Evolutionary conservation across 768 basidiomycete genomes (phyloP), one percentile per base, ranked within the genome.

Genomic region (Psilocybe azurescens): DNA sequence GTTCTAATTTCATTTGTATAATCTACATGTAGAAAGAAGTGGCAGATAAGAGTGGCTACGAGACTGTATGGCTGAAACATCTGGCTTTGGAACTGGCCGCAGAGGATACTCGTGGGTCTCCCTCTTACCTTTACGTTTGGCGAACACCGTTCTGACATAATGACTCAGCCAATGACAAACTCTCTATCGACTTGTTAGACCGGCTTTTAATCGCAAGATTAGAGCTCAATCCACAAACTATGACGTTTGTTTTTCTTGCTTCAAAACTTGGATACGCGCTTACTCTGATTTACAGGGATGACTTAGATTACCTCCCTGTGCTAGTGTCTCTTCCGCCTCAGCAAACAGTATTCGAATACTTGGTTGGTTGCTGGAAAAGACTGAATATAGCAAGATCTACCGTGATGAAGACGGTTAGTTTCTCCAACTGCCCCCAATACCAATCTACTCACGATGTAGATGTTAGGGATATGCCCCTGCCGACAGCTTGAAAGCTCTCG

Each of bases 281-380:
- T 36, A 36, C 33, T 36, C 44, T 58, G 28, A 58, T 50, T 32
- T 41, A 65, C 18, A 94, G 90, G 53, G 87, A 89, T 70, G 91
- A 93, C 65, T 73, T 89, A n/a, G 90, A 92, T 20, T 91, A 86
- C 71, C 77, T 89, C 38, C 79, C 88, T 5, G 87, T 93, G 16
- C 74, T 93, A 1, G 91, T 91, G 2, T 90, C 90, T 24, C 78
- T 98, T 16, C 94, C 95, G 8, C 65, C 85, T 7, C 76, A 88
- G 58, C 88, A 94, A 73, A 95, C 96, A 0, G 82, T 87, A 0
- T 94, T 97, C 61, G 94, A 97, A 70, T 99, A 94, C 72, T 81
- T 99, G 24, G 83, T 94, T 8, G 90, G 90, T 18, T 90, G 91
- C 69, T 99, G 97, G 97, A 95, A 93, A 75, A 85, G 96, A n/a